phyloP scores from a whole-genome alignment of 306 rosid species.

The Cotoneaster glaucophyllus region DNA sequence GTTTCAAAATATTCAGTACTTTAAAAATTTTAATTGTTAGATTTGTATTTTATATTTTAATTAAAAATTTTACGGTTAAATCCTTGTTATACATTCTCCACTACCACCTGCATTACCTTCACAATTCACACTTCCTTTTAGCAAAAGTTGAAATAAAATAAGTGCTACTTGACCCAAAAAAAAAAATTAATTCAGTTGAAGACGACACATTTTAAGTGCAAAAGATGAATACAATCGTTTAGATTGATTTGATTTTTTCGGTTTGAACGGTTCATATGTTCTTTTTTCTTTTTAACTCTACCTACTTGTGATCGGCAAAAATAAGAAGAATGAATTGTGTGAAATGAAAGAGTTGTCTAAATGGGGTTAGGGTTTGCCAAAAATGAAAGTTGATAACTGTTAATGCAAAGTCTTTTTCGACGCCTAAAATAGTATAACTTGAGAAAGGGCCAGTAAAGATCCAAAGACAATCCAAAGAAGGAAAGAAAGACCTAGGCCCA shows the following conservation, averaged over 20 bases:
- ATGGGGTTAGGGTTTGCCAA: slow-evolving; percentile 9
- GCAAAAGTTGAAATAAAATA: neutral
- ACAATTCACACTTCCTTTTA: neutral
- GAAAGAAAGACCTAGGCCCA: too few species aligned
- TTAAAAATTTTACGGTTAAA: too few species aligned
- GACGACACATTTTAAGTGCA: neutral
- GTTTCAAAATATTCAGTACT: too few species aligned
- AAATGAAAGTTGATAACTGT: slow-evolving; percentile 12
- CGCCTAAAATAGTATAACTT: too few species aligned
- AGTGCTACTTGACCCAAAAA: neutral
- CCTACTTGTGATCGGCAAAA: neutral
- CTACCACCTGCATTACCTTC: neutral
- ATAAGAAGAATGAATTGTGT: neutral
- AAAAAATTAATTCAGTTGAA: neutral
- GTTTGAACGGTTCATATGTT: neutral
- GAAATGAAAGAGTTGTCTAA: neutral
- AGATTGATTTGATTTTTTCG: neutral
- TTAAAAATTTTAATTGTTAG: too few species aligned
- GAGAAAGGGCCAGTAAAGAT: too few species aligned
- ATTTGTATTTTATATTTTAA: too few species aligned
- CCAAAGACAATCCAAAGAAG: too few species aligned
- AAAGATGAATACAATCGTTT: neutral
- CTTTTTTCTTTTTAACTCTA: too few species aligned
- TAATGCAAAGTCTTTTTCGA: too few species aligned
- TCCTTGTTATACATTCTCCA: neutral